Base-by-base conservation (phyloP, 805 yeast species). In the Candida suzukii region DNA sequence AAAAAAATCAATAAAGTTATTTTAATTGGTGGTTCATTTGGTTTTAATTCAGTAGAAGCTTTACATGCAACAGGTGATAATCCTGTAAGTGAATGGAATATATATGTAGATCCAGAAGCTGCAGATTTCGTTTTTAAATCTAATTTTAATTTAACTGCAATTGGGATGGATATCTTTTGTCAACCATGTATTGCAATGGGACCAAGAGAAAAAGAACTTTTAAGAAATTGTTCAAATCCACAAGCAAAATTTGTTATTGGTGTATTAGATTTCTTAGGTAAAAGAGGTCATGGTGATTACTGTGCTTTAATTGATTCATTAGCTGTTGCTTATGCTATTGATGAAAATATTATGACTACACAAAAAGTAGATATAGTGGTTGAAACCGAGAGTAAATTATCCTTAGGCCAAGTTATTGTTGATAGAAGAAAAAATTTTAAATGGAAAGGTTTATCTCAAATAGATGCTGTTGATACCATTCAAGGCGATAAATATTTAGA, bases 61-160 rank as follows among this genome's bases (percentile, higher is more conserved):
- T 40, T 53, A 18, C 55, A 53, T 39, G 58, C 57, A n/a, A 54
- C 58, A 4, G 58, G 58, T 17, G 57, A 52, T 38, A 54, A 54
- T 38, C 58, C 57, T 2, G 55, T 53, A 6, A 48, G 52, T 42
- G 57, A 54, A 35, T 54, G 57, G 57, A 54, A 54, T 41, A 44
- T 53, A 21, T 53, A 50, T 31, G 56, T 54, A 14, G 58, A 54
- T 34, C 57, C 58, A 9, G 56, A 54, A 37, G 56, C 58, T 3
- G 58, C 57, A 1, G 48, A 54, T 14, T 35, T 52, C 11, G 56
- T 54, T 11, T 53, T 52, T 36, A 45, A 49, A 19, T 30, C 41
- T 25, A 44, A 47, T 5, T 54, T 51, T 48, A 49, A 53, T 24
- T 40, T 53, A 33, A 47, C 50, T 3, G 58, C 57, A 17, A 52